Evolutionary conservation across 768 basidiomycete genomes (phyloP).

Genomic region (Nevesoporus exiguus): DNA sequence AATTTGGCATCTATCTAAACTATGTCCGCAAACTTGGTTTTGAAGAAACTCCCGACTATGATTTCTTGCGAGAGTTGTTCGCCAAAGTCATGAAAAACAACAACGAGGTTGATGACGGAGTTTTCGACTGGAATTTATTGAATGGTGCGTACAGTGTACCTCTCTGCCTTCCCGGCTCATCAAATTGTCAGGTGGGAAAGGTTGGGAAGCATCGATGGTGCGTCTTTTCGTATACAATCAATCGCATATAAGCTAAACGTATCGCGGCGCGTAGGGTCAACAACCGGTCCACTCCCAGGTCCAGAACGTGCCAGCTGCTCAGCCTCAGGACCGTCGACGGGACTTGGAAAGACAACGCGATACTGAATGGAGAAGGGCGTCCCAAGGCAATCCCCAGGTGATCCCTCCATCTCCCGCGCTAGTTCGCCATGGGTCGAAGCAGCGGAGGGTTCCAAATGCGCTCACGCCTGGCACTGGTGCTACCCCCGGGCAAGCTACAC

Average conservation of each 20-base stretch:
- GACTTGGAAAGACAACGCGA: slow-evolving; percentile 52
- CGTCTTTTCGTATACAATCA: slow-evolving; percentile 28
- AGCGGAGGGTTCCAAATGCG: slow-evolving; percentile 57
- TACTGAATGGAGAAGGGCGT: slow-evolving; percentile 60
- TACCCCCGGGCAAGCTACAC: slow-evolving; percentile 56
- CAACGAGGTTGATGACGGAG: slow-evolving; percentile 86
- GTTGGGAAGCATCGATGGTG: slow-evolving; percentile 86
- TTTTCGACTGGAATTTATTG: slow-evolving; percentile 95
- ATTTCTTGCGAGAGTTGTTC: slow-evolving; percentile 94
- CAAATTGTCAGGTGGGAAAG: slow-evolving; percentile 66
- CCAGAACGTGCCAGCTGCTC: slow-evolving; percentile 49
- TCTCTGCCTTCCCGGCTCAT: slow-evolving; percentile 7
- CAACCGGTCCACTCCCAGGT: slow-evolving; percentile 64
- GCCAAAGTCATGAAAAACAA: slow-evolving; percentile 90
- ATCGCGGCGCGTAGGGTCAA: slow-evolving; percentile 43
- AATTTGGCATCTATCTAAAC: slow-evolving; percentile 97
- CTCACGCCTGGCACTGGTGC: slow-evolving; percentile 53
- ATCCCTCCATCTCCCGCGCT: slow-evolving; percentile 75
- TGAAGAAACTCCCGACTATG: slow-evolving; percentile 98
- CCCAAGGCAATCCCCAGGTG: slow-evolving; percentile 52
- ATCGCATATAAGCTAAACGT: slow-evolving; percentile 7
- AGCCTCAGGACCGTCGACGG: slow-evolving; percentile 57
- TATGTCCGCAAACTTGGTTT: slow-evolving; percentile 99
- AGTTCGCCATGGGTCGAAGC: slow-evolving; percentile 72
- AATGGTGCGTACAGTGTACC: slow-evolving; percentile 52